Evolutionary conservation across 1,284 basidiomycete species (phyloP).

Genomic region (Clitocybe nebularis): DNA sequence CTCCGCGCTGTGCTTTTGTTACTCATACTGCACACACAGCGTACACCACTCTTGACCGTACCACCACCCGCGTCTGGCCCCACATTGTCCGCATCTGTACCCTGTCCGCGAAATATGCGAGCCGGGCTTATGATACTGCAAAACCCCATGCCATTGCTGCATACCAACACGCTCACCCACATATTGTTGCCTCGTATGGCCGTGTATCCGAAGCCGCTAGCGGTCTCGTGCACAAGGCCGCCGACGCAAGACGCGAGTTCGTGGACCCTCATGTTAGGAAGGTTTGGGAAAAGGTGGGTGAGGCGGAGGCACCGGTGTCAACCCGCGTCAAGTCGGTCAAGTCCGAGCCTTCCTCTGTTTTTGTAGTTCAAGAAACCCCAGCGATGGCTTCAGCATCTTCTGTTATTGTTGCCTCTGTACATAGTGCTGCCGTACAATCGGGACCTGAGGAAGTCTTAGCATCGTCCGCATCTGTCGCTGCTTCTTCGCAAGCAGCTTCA

Average conservation of each 20-base stretch:
- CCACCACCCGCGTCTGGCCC: slow-evolving; percentile 1
- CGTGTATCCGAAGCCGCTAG: neutral
- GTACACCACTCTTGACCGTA: neutral
- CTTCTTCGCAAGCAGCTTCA: neutral
- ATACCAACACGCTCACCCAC: slow-evolving; percentile 5
- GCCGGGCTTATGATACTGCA: slow-evolving; percentile 1
- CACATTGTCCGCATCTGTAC: slow-evolving; percentile 4
- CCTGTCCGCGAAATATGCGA: slow-evolving; percentile 2
- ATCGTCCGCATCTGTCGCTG: neutral
- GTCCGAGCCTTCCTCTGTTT: neutral
- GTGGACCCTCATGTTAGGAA: slow-evolving; percentile 19
- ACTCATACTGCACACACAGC: neutral
- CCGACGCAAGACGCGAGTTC: slow-evolving; percentile 13
- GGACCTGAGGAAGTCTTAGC: neutral
- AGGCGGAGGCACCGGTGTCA: slow-evolving; percentile 2
- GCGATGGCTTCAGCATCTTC: slow-evolving; percentile 4
- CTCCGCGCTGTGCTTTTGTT: slow-evolving; percentile 4
- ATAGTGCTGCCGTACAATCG: neutral
- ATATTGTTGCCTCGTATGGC: slow-evolving; percentile 2
- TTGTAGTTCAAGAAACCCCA: neutral
- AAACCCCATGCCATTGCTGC: slow-evolving; percentile 1
- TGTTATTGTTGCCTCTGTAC: slow-evolving; percentile 5
- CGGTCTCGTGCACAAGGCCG: slow-evolving; percentile 2
- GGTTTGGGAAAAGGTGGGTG: slow-evolving; percentile 20
- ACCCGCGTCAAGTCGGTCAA: neutral